These are phyloP conservation scores for Aspergillus sp. DNA, from an alignment of 2,329 filamentous ascomycete genomes.

Conservation along the genomic window DNA sequence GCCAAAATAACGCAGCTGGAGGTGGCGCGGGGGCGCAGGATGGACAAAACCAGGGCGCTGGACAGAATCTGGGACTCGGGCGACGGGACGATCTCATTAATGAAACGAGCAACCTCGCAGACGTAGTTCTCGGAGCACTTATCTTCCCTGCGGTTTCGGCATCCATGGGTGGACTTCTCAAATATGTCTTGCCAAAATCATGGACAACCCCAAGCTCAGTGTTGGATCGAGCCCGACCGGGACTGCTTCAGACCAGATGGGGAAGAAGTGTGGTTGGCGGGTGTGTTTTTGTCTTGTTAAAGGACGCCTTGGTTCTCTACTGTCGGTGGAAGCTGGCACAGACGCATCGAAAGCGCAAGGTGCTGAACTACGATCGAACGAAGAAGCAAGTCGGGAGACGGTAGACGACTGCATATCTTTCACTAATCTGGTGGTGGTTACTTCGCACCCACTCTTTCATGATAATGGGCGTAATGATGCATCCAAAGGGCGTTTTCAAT, in stretches of 20 bases:
- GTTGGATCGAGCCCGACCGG: conserved; percentile 46
- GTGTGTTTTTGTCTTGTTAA: conserved; percentile 80
- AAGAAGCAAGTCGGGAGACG: conserved; percentile 30
- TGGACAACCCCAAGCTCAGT: conserved; percentile 54
- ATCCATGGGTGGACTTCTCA: conserved; percentile 70
- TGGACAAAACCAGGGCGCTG: conserved; percentile 18
- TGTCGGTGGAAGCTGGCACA: conserved; percentile 47
- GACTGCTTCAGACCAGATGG: conserved; percentile 79
- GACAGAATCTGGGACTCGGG: conserved; percentile 25
- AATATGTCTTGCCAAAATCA: conserved; percentile 60
- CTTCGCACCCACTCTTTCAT: conserved; percentile 1
- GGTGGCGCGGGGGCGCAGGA: conserved; percentile 20
- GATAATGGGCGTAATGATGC: conserved; percentile 14
- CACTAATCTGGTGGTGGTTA: background rate
- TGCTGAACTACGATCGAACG: conserved; percentile 42
- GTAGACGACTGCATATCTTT: conserved; percentile 5
- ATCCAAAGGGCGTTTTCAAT: conserved; percentile 16
- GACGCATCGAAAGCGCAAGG: conserved; percentile 41
- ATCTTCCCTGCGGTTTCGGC: conserved; percentile 79
- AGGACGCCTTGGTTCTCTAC: conserved; percentile 61
- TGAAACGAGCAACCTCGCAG: conserved; percentile 52
- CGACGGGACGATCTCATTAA: conserved; percentile 47
- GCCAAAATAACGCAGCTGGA: conserved; percentile 21
- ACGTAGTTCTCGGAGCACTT: conserved; percentile 63
- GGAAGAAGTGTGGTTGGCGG: conserved; percentile 85